phyloP scores from a whole-genome alignment of 768 basidiomycete genomes.

The Boletus subcaerulescens region DNA sequence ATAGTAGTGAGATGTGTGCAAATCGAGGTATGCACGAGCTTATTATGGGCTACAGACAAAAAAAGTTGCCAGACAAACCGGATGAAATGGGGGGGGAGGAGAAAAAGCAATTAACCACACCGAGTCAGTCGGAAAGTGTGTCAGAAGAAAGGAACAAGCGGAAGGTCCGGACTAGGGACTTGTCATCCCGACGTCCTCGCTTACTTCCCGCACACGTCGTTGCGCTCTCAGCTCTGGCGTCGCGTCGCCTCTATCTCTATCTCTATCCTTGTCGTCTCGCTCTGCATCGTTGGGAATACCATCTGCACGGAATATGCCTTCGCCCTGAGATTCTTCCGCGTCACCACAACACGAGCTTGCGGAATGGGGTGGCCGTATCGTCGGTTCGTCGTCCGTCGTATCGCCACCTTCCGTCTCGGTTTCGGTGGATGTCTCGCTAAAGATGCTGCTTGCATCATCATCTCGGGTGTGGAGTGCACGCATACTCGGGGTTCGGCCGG shows the following conservation, averaged over 20 bases:
- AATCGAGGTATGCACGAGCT: constrained; percentile 24
- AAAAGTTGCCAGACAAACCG: constrained; percentile 13
- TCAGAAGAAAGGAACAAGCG: not conserved
- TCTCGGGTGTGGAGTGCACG: constrained; percentile 26
- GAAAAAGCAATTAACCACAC: not conserved
- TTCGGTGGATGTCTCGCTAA: constrained; percentile 43
- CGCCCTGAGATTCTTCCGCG: constrained; percentile 33
- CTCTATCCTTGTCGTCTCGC: constrained; percentile 24
- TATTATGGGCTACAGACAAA: constrained; percentile 25
- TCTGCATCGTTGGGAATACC: constrained; percentile 9
- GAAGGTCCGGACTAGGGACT: constrained; percentile 23
- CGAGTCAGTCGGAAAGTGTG: not conserved
- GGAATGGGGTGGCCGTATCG: constrained; percentile 56
- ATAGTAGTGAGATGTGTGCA: constrained; percentile 14
- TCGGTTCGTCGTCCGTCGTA: constrained; percentile 79
- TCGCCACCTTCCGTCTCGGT: constrained; percentile 53
- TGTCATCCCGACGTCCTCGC: constrained; percentile 32
- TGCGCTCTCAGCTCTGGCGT: constrained; percentile 33
- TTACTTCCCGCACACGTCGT: constrained; percentile 27
- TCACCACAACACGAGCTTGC: constrained; percentile 39
- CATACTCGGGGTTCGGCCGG: constrained; percentile 29
- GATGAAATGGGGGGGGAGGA: not conserved
- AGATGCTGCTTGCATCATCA: constrained; percentile 33
- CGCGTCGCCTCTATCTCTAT: constrained; percentile 32
- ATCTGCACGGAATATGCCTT: constrained; percentile 27